Evolutionary conservation across 495 filamentous ascomycete genomes (phyloP).

Genomic region (Venustampulla echinocandica): DNA sequence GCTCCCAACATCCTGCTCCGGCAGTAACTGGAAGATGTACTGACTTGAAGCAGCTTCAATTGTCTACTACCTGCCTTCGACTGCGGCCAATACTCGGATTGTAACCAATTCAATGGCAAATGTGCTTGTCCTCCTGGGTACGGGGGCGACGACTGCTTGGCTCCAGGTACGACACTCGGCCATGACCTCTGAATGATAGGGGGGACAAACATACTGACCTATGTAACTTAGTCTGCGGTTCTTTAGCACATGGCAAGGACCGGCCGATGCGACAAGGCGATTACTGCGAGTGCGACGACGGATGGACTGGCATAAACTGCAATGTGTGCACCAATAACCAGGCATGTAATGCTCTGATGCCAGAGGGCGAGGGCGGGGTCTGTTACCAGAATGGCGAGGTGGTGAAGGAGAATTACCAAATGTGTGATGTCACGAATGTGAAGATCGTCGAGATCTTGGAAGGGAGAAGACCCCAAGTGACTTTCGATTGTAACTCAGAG

Average conservation of each 20-base stretch:
- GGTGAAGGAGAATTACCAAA: constrained; percentile 90
- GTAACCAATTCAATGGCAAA: constrained; percentile 80
- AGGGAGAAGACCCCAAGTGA: constrained; percentile 78
- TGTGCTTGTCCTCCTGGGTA: constrained; percentile 88
- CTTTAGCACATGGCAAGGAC: constrained; percentile 69
- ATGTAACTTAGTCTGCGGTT: constrained; percentile 58
- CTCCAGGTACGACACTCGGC: constrained; percentile 56
- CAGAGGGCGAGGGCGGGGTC: constrained; percentile 64
- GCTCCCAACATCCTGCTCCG: constrained; percentile 1
- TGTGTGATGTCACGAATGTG: constrained; percentile 91
- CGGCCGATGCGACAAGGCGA: constrained; percentile 58
- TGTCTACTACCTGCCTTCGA: constrained; percentile 86
- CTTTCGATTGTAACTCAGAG: constrained; percentile 79
- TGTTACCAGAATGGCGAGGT: constrained; percentile 88
- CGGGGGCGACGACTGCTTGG: constrained; percentile 83
- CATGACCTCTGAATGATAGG: background rate
- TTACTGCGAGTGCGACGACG: constrained; percentile 79
- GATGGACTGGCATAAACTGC: constrained; percentile 98
- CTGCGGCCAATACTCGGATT: constrained; percentile 80
- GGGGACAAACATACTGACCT: constrained; percentile 5
- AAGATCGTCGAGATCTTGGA: constrained; percentile 86
- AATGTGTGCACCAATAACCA: constrained; percentile 82
- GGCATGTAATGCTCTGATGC: constrained; percentile 80
- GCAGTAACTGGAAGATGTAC: background rate
- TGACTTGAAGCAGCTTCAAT: constrained; percentile 67